Evolutionary conservation across 2,329 filamentous ascomycete species (phyloP).

Genomic region (Penicillium sp.): DNA sequence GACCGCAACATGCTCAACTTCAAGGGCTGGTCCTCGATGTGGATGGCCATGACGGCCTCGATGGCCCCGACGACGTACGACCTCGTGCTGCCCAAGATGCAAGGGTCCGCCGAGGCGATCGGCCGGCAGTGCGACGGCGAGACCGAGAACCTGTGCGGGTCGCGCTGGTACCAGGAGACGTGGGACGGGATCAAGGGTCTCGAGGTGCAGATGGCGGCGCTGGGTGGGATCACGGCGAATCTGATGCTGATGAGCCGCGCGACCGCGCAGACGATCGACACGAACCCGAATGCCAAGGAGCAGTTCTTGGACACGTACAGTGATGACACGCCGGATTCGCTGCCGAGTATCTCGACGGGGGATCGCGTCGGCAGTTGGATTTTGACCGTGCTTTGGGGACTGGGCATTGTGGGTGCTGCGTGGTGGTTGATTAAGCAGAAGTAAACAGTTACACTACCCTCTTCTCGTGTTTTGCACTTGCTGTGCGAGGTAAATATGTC

Average conservation of each 20-base stretch:
- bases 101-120: constrained; percentile 62
- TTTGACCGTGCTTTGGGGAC: constrained; percentile 26
- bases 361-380: constrained; percentile 36
- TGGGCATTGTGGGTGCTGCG: constrained; percentile 15
- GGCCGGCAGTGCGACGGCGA: constrained; percentile 64
- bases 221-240: constrained; percentile 31
- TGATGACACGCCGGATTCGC: constrained; percentile 14
- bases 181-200: constrained; percentile 39
- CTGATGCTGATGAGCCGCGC: constrained; percentile 18
- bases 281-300: constrained; percentile 42
- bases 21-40: constrained; percentile 68
- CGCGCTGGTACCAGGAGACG: constrained; percentile 39
- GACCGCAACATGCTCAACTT: constrained; percentile 72
- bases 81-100: constrained; percentile 61
- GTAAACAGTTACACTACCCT: not conserved
- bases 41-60: constrained; percentile 64
- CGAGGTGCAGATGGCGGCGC: constrained; percentile 41
- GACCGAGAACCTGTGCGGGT: constrained; percentile 61
- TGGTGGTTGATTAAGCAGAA: constrained; percentile 24
- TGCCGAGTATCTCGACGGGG: constrained; percentile 26
- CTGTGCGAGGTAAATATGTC: not conserved
- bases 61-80: constrained; percentile 62
- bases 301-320: constrained; percentile 19
- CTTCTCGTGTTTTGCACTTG: not conserved
- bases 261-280: constrained; percentile 49